Evolutionary conservation across 352 stramenopile genomes (phyloP).

Genomic region (Lagenidium giganteum): DNA sequence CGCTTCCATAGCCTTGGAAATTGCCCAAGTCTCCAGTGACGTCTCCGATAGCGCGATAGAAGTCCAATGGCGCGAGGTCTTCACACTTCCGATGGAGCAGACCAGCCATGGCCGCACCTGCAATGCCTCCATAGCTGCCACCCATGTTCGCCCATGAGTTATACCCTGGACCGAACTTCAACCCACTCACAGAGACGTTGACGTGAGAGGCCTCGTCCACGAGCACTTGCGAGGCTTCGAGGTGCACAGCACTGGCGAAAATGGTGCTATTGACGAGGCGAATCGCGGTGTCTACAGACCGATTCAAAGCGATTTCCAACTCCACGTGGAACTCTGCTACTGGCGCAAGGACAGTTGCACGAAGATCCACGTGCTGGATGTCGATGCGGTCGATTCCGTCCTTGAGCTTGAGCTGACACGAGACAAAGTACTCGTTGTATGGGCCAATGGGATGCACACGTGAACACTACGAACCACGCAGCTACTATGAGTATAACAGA

Average conservation of each 20-base stretch:
- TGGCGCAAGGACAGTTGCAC: background rate
- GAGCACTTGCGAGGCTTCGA: conserved; percentile 32
- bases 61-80: conserved; percentile 43
- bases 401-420: conserved; percentile 37
- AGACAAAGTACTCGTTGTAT: conserved; percentile 83
- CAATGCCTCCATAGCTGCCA: conserved; percentile 71
- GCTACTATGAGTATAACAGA: too few species aligned
- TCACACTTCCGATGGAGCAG: conserved; percentile 40
- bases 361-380: background rate
- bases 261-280: conserved; percentile 46
- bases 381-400: conserved; percentile 10
- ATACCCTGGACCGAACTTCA: conserved; percentile 81
- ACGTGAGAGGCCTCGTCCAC: conserved; percentile 41
- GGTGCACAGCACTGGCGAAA: conserved; percentile 51
- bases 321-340: conserved; percentile 34
- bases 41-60: conserved; percentile 64
- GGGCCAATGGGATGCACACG: conserved; percentile 54
- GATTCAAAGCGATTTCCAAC: conserved; percentile 39
- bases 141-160: conserved; percentile 64
- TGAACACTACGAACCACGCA: conserved; percentile 36
- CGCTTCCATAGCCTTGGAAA: conserved; percentile 82
- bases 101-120: conserved; percentile 52
- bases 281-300: conserved; percentile 18
- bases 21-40: conserved; percentile 38
- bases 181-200: conserved; percentile 50